Conservation (phyloP, 169 alveolate species). For the Cryptosporidium ubiquitum region DNA sequence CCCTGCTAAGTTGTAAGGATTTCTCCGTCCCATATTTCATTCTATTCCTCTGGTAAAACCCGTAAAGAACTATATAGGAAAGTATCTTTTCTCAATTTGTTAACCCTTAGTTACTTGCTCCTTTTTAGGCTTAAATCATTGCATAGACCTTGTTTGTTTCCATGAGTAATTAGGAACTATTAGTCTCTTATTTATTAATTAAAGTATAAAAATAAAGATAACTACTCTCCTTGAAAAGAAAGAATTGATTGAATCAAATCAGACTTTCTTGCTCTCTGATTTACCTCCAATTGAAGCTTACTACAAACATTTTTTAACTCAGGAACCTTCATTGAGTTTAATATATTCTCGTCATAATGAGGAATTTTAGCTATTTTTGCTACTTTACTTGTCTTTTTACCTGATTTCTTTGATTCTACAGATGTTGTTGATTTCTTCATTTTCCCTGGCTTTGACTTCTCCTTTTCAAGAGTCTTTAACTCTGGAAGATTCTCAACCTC, state of each 20-base stretch:
- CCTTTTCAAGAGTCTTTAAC: slow-evolving; percentile 31
- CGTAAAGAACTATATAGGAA: not conserved
- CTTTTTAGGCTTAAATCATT: not conserved
- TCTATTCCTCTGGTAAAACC: not conserved
- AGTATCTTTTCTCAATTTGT: not conserved
- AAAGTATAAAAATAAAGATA: not conserved
- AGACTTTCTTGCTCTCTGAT: slow-evolving; percentile 18
- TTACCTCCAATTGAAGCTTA: slow-evolving; percentile 45
- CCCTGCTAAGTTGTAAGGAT: not conserved
- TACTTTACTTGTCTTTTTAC: slow-evolving; percentile 58
- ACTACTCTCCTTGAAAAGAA: slow-evolving; percentile 50
- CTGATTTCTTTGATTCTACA: slow-evolving; percentile 15
- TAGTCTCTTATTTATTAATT: not conserved
- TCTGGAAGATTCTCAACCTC: slow-evolving; percentile 14
- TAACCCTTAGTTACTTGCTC: not conserved
- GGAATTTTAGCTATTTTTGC: slow-evolving; percentile 71
- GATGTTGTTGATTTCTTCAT: not conserved
- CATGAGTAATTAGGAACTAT: not conserved
- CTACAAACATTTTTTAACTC: slow-evolving; percentile 49
- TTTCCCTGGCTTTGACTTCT: not conserved
- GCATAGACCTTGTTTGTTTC: not conserved
- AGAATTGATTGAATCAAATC: slow-evolving; percentile 49
- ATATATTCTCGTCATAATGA: slow-evolving; percentile 46
- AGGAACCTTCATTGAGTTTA: slow-evolving; percentile 58
- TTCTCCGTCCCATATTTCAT: not conserved